These are phyloP conservation scores for Mycena amicta DNA, from an alignment of 768 basidiomycete genomes.

Conservation along the genomic window DNA sequence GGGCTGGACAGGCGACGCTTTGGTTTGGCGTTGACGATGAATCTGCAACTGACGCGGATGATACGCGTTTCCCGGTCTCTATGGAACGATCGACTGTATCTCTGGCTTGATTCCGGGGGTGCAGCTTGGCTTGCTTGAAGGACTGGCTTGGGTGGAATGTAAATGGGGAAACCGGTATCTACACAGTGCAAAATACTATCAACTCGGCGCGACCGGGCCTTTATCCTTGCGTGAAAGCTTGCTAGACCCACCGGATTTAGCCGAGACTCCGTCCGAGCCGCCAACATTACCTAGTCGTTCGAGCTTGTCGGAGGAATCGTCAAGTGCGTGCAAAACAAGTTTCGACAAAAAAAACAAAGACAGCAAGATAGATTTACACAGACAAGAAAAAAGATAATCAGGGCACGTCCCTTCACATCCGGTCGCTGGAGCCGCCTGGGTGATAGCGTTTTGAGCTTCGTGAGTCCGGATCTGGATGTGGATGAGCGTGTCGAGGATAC, in stretches of 20 bases:
- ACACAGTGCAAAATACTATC: too few species aligned
- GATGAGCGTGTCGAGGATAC: slow-evolving; percentile 45
- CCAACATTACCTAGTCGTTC: too few species aligned
- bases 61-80: slow-evolving; percentile 35
- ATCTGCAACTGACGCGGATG: background rate
- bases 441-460: slow-evolving; percentile 64
- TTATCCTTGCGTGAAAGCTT: background rate
- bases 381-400: slow-evolving; percentile 2
- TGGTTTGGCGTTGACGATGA: slow-evolving; percentile 24
- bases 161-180: slow-evolving; percentile 21
- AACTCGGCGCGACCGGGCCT: background rate
- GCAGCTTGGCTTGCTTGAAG: too few species aligned
- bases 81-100: slow-evolving; percentile 49
- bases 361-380: background rate
- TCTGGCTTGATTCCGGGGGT: background rate
- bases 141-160: slow-evolving; percentile 6
- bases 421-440: slow-evolving; percentile 38
- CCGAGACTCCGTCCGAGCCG: too few species aligned
- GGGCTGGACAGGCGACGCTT: slow-evolving; percentile 37
- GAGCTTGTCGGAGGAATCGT: slow-evolving; percentile 15
- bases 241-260: too few species aligned
- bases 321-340: background rate
- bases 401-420: background rate
- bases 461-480: too few species aligned
- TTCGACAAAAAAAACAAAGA: background rate